Conservation (phyloP, 2,329 filamentous ascomycete genomes). For the Neocucurbitaria cava region DNA sequence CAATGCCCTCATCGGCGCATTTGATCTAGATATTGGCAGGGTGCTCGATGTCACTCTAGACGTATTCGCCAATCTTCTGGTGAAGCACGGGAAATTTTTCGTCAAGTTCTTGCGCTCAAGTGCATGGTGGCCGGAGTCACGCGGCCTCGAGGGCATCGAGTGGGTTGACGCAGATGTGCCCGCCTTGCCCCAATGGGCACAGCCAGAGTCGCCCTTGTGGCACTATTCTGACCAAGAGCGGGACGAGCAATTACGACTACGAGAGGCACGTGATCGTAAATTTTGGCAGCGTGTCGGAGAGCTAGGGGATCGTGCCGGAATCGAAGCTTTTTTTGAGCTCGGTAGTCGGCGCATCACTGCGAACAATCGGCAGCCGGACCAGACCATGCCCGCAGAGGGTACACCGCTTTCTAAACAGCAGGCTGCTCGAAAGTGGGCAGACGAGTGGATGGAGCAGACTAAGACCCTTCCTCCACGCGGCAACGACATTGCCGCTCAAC, state of each 20-base stretch:
- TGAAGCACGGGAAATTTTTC: constrained; percentile 93
- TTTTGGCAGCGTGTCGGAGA: constrained; percentile 86
- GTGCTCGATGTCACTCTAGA: constrained; percentile 94
- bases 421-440: constrained; percentile 40
- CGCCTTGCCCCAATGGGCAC: constrained; percentile 84
- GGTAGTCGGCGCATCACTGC: constrained; percentile 71
- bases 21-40: constrained; percentile 93
- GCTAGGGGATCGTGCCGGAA: constrained; percentile 60
- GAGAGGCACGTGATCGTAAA: constrained; percentile 69
- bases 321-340: constrained; percentile 89
- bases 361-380: constrained; percentile 39
- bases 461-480: constrained; percentile 83
- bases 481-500: constrained; percentile 89
- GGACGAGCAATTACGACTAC: constrained; percentile 61
- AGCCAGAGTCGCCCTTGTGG: constrained; percentile 72
- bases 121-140: constrained; percentile 91
- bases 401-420: constrained; percentile 52
- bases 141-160: constrained; percentile 59
- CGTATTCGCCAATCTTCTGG: constrained; percentile 89
- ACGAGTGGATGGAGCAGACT: constrained; percentile 80
- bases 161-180: constrained; percentile 60
- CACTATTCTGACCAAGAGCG: constrained; percentile 73
- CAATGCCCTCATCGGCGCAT: constrained; percentile 94
- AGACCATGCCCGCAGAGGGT: constrained; percentile 29
- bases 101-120: constrained; percentile 89